Percentiles rank a stretch among this genome's conserved stretches.
Evolutionary conservation across 768 basidiomycete genomes (phyloP).

Genomic region (Mycena chlorophos): DNA sequence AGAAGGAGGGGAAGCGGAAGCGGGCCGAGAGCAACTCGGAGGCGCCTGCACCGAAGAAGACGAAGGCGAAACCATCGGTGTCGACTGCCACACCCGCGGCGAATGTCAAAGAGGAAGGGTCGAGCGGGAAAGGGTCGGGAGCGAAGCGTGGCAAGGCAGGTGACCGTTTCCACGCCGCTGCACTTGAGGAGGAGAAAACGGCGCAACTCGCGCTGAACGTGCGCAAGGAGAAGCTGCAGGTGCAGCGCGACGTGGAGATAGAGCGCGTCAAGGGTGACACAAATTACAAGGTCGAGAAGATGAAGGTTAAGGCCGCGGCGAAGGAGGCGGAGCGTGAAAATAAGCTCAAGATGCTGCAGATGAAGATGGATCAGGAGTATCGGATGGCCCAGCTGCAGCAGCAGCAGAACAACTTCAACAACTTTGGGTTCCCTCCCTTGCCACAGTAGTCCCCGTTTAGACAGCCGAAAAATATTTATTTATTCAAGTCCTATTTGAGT

Average conservation of each 20-base stretch:
- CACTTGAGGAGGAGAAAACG: conserved; percentile 7
- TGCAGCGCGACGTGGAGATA: not conserved
- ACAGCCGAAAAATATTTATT: not conserved
- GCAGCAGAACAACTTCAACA: too few relatives aligned
- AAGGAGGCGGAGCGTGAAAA: not conserved
- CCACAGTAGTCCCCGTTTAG: not conserved
- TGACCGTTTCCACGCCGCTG: conserved; percentile 3
- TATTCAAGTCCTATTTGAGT: not conserved
- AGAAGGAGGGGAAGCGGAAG: not conserved
- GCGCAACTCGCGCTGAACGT: not conserved
- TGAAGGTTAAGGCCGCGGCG: not conserved
- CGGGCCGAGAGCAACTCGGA: not conserved
- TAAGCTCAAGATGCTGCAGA: not conserved
- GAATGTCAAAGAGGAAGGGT: not conserved
- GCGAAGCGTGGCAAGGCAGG: not conserved
- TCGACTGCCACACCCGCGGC: not conserved
- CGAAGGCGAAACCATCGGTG: not conserved
- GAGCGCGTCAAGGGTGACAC: not conserved
- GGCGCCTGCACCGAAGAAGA: not conserved
- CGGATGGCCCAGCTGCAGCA: not conserved
- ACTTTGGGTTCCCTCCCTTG: too few relatives aligned
- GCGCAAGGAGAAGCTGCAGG: not conserved
- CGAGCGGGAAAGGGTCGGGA: not conserved
- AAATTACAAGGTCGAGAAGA: not conserved
- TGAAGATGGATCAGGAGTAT: not conserved